phyloP scores from a whole-genome alignment of 108 stramenopile genomes.

The Mediolabrus comicus region DNA sequence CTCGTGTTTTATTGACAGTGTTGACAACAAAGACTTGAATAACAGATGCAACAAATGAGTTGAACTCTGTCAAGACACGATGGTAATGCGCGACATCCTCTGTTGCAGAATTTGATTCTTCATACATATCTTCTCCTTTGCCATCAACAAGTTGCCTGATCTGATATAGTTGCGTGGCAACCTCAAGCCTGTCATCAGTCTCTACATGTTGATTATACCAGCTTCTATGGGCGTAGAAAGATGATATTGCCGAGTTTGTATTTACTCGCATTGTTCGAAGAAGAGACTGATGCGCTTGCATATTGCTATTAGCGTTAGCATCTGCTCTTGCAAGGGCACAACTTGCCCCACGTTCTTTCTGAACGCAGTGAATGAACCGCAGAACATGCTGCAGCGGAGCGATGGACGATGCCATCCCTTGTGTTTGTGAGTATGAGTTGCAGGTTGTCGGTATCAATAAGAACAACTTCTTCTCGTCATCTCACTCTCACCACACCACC shows the following conservation, averaged over 20 bases:
- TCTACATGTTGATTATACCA: background rate
- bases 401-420: background rate
- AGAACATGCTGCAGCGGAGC: constrained; percentile 15
- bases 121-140: background rate
- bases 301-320: background rate
- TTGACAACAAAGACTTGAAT: constrained; percentile 18
- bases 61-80: constrained; percentile 8
- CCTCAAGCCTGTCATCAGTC: background rate
- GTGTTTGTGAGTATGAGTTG: too few species aligned
- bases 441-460: too few species aligned
- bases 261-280: constrained; percentile 9
- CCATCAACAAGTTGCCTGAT: constrained; percentile 19
- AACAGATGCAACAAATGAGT: constrained; percentile 3
- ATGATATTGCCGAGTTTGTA: constrained; percentile 27
- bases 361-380: constrained; percentile 37
- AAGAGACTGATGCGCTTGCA: background rate
- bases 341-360: constrained; percentile 37
- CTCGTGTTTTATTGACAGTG: constrained; percentile 2
- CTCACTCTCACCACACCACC: too few species aligned
- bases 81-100: constrained; percentile 12
- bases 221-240: constrained; percentile 12
- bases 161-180: constrained; percentile 2
- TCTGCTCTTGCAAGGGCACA: constrained; percentile 12
- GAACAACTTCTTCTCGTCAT: too few species aligned
- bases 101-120: background rate